A percentile compares a stretch with the other conserved stretches of the same genome.
Evolutionary conservation across 208 protist species (phyloP).

Genomic region (Crithidia acanthocephali): DNA sequence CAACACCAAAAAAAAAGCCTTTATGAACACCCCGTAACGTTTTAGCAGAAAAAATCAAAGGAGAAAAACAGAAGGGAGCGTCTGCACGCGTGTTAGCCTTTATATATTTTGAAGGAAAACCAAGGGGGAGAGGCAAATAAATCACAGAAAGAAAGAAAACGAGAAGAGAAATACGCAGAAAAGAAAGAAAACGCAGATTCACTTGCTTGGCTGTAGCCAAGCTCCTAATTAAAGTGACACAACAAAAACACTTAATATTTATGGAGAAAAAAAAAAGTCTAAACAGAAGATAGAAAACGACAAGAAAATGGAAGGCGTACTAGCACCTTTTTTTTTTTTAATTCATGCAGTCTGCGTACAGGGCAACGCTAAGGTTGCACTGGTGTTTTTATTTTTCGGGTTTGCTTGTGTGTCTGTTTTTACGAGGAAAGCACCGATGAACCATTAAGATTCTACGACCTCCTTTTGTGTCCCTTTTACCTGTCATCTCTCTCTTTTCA

Average conservation of each 20-base stretch:
- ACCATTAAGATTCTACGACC: too few relatives aligned
- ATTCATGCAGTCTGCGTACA: not conserved
- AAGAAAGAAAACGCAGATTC: not conserved
- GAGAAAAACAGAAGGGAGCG: too few relatives aligned
- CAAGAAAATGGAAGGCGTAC: too few relatives aligned
- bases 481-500: too few relatives aligned
- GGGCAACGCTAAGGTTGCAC: not conserved
- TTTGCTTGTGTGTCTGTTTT: too few relatives aligned
- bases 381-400: not conserved
- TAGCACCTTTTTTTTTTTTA: not conserved
- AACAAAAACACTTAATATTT: not conserved
- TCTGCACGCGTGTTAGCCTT: not conserved
- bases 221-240: conserved; percentile 1
- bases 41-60: not conserved
- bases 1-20: too few relatives aligned
- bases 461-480: too few relatives aligned
- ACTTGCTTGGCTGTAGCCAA: conserved; percentile 4
- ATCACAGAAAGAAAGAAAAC: not conserved
- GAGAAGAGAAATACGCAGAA: not conserved
- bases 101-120: not conserved
- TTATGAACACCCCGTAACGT: not conserved
- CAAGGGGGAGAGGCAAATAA: not conserved
- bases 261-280: not conserved
- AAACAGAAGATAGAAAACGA: too few relatives aligned
- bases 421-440: too few relatives aligned